Percentiles rank a stretch among this genome's conserved stretches.
phyloP scores from a whole-genome alignment of 1,284 basidiomycete species.

The Puccinia triticina region DNA sequence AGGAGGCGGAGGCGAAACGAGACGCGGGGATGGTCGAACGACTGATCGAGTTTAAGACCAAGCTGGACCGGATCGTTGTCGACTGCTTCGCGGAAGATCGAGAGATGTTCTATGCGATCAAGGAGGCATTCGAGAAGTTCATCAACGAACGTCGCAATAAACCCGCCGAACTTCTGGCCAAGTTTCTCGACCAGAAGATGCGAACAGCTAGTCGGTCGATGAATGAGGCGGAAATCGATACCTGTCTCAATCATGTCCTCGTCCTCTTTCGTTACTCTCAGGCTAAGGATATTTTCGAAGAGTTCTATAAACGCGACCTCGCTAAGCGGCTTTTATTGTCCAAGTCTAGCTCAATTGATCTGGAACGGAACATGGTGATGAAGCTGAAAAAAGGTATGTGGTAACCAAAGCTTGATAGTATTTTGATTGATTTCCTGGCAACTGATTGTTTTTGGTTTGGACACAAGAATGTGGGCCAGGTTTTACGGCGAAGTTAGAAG shows the following conservation, averaged over 20 bases:
- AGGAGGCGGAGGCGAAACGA: conserved; percentile 11
- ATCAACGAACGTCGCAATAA: conserved; percentile 81
- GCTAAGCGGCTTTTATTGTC: conserved; percentile 85
- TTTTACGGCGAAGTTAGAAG: conserved; percentile 77
- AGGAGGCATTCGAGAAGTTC: conserved; percentile 76
- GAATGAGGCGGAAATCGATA: conserved; percentile 73
- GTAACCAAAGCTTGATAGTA: neutral
- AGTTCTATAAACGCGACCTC: conserved; percentile 86
- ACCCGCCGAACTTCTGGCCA: conserved; percentile 93
- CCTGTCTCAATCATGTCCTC: conserved; percentile 74
- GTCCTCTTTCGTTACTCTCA: conserved; percentile 83
- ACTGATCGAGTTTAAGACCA: conserved; percentile 29
- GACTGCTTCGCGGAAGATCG: conserved; percentile 52
- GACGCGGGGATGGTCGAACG: conserved; percentile 32
- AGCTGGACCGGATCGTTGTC: conserved; percentile 21
- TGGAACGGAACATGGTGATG: conserved; percentile 84
- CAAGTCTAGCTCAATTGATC: conserved; percentile 78
- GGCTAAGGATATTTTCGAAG: conserved; percentile 71
- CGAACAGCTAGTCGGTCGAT: conserved; percentile 77
- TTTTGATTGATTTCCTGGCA: neutral
- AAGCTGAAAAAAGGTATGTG: conserved; percentile 79
- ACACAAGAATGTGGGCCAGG: conserved; percentile 78
- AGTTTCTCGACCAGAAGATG: conserved; percentile 82
- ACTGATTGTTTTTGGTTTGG: neutral
- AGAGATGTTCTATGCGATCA: conserved; percentile 61